Percentiles rank a stretch among this genome's conserved stretches.
phyloP scores from a whole-genome alignment of 139 green algal genomes.

The Astrephomene gubernaculifera region DNA sequence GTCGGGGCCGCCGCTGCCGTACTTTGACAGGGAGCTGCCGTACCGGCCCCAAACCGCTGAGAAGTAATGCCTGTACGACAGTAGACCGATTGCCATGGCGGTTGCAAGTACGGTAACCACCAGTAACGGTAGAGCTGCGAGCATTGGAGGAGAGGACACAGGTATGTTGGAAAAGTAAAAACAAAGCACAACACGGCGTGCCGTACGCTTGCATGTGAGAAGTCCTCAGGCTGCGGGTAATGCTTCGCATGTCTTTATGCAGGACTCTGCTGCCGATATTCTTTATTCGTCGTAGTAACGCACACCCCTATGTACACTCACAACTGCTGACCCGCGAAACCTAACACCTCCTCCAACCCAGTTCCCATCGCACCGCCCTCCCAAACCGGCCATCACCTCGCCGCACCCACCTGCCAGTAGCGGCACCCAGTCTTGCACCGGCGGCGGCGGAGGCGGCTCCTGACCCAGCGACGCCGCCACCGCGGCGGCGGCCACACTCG shows the following conservation, averaged over 20 bases:
- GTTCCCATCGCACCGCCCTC: neutral
- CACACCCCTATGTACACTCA: too few relatives aligned
- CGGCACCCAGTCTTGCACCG: constrained; percentile 32
- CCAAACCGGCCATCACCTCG: neutral
- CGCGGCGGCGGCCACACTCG: neutral
- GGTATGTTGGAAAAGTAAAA: too few relatives aligned
- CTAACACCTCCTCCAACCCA: too few relatives aligned
- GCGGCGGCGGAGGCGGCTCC: constrained; percentile 12
- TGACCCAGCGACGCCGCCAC: constrained; percentile 29
- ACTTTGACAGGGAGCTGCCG: too few relatives aligned
- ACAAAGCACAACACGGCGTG: too few relatives aligned
- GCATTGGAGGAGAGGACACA: too few relatives aligned
- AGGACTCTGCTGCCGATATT: too few relatives aligned
- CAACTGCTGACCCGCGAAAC: too few relatives aligned
- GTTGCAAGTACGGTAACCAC: neutral
- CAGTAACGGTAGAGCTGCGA: neutral
- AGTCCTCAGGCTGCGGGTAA: too few relatives aligned
- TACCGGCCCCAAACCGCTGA: constrained; percentile 25
- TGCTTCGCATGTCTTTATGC: too few relatives aligned
- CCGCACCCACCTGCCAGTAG: constrained; percentile 15
- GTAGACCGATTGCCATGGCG: neutral
- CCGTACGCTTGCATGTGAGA: too few relatives aligned
- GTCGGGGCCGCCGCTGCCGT: neutral
- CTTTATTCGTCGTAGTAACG: too few relatives aligned
- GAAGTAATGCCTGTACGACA: neutral